Conservation (phyloP, 2,329 filamentous ascomycete species). For the Fusarium praegraminearum region DNA sequence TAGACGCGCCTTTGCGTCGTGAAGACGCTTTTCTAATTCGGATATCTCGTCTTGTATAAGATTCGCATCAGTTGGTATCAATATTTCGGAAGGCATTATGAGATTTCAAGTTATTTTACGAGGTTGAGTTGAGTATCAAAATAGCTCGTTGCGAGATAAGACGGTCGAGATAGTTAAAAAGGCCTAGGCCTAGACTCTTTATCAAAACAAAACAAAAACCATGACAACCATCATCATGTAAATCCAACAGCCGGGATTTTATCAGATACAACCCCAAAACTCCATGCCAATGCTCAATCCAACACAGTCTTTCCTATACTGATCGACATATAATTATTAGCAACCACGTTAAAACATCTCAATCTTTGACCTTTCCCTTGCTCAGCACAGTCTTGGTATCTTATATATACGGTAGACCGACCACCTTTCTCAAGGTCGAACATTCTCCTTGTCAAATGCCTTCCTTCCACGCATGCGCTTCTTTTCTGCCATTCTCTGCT, state of each 20-base stretch:
- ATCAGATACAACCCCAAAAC: constrained; percentile 38
- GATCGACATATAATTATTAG: constrained; percentile 22
- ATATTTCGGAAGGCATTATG: constrained; percentile 46
- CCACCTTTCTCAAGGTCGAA: constrained; percentile 52
- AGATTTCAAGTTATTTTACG: constrained; percentile 14
- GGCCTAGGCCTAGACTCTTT: constrained; percentile 17
- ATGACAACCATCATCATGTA: constrained; percentile 38
- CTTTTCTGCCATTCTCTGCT: constrained; percentile 66
- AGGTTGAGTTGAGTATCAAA: constrained; percentile 25
- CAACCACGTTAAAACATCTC: constrained; percentile 36
- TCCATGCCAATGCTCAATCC: constrained; percentile 43
- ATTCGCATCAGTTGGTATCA: constrained; percentile 39
- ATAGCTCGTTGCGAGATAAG: constrained; percentile 42
- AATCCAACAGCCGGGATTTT: constrained; percentile 38
- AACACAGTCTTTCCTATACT: constrained; percentile 8
- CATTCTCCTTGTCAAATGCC: constrained; percentile 64
- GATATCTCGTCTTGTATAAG: constrained; percentile 67
- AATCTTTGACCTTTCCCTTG: constrained; percentile 4
- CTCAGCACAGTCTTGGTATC: constrained; percentile 21
- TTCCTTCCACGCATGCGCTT: constrained; percentile 52
- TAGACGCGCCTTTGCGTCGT: constrained; percentile 59
- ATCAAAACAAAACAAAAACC: constrained; percentile 35
- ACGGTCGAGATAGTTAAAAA: constrained; percentile 15
- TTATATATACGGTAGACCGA: constrained; percentile 14
- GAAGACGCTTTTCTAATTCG: constrained; percentile 67